phyloP scores from a whole-genome alignment of 129 eudicot genomes.

The Flaveria linearis region DNA sequence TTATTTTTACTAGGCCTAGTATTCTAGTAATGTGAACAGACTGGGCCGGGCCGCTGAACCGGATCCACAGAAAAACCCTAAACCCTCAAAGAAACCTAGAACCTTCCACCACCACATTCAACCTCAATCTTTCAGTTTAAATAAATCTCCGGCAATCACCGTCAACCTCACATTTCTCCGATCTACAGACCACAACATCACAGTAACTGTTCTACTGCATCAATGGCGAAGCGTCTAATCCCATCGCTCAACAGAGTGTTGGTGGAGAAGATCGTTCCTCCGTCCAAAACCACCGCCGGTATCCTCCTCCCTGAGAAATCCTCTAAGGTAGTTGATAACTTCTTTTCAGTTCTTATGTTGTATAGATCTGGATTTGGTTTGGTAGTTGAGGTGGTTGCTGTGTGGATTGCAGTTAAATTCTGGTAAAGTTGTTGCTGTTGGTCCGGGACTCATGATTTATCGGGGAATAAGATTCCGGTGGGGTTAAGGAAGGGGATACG shows the following conservation, averaged over 20 bases:
- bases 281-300: constrained; percentile 82
- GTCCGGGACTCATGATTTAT: constrained; percentile 54
- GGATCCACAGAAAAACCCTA: neutral
- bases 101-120: neutral
- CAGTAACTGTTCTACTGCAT: neutral
- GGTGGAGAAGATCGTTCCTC: constrained; percentile 71
- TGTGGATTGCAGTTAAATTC: constrained; percentile 63
- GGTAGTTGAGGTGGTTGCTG: neutral
- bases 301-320: constrained; percentile 91
- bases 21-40: neutral
- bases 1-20: neutral
- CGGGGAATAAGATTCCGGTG: constrained; percentile 63
- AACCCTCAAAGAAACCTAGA: neutral
- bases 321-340: constrained; percentile 46
- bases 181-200: neutral
- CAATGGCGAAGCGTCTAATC: constrained; percentile 83
- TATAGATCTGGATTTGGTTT: constrained; percentile 19
- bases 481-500: constrained; percentile 88
- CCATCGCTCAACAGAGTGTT: constrained; percentile 86
- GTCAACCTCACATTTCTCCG: neutral
- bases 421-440: constrained; percentile 85
- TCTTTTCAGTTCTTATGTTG: neutral
- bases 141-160: neutral
- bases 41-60: neutral
- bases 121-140: neutral